Base-by-base conservation (phyloP, 148 eudicot species). In the Cornus florida region DNA sequence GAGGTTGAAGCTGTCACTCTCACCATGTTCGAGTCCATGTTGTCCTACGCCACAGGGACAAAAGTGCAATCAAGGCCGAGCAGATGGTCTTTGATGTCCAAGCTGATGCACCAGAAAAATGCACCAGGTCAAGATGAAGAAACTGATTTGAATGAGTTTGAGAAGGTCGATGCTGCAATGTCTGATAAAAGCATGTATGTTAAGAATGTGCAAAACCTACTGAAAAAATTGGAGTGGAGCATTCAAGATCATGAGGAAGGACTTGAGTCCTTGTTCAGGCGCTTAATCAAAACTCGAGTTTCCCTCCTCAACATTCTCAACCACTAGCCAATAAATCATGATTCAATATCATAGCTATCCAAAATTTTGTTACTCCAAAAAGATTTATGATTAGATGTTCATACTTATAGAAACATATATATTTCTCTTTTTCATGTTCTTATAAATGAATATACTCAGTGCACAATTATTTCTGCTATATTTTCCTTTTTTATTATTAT, bases 251-350 rank as follows among this genome's bases (percentile, higher is more conserved):
- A 80, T 22, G 86, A 77, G 13, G 84, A 86, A 75, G 79, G 24
- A 10, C 71, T 86, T 73, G 86, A 83, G 43, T 69, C 79, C 65
- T 24, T 80, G 65, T 86, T 81, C 59, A 83, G 86, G 81, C 67
- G 73, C 73, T 70, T 83, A 20, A 79, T 86, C 32, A 86, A 80
- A 66, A 82, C 79, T 32, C 80, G 88, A 81, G 83, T 82, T 75
- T 69, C 48, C 48, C 79, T 86, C 56, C 83, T 86, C 16, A 86
- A 86, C 74, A 74, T 79, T 71, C 80, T 85, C 43, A 79, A 85
- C 74, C 67, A 81, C 81, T 81, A 79, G 57, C 19, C 59, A 53
- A 14, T 0, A 62, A 20, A 0, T 62, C 23, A 62, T 62, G 19
- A 19, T 62, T 17, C 66, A 62, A 0, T 62, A 62, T n/a, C 66